Evolutionary conservation across 2,329 filamentous ascomycete genomes (phyloP).

Genomic region (Arthrobotrys pseudoclavata): DNA sequence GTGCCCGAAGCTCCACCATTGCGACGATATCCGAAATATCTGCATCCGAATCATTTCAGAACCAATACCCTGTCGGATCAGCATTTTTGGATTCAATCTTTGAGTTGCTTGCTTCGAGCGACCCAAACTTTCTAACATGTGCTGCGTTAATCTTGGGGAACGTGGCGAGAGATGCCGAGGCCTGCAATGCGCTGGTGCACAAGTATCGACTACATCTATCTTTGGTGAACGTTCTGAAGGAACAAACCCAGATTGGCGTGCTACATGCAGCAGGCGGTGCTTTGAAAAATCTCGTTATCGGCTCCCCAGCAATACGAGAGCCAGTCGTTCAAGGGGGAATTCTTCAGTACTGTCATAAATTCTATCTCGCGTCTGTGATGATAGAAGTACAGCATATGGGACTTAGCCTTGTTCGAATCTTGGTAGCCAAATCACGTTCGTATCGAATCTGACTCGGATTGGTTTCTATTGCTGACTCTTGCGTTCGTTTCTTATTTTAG

Average conservation of each 20-base stretch:
- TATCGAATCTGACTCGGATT: conserved; percentile 67
- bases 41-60: conserved; percentile 58
- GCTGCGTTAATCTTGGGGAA: conserved; percentile 69
- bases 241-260: conserved; percentile 66
- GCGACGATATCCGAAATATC: conserved; percentile 62
- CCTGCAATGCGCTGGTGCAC: conserved; percentile 67
- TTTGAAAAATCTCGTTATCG: conserved; percentile 69
- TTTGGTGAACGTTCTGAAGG: conserved; percentile 66
- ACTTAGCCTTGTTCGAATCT: conserved; percentile 66
- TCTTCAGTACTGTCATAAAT: conserved; percentile 42
- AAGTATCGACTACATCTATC: conserved; percentile 66
- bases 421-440: conserved; percentile 67
- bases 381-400: conserved; percentile 66
- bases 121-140: conserved; percentile 68
- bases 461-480: conserved; percentile 64
- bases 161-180: conserved; percentile 67
- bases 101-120: conserved; percentile 65
- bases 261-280: conserved; percentile 68
- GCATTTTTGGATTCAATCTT: conserved; percentile 65
- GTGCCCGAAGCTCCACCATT: conserved; percentile 58
- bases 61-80: conserved; percentile 66
- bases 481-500: conserved; percentile 61
- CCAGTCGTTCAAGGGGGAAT: conserved; percentile 26
- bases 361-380: conserved; percentile 66
- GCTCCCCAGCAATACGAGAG: conserved; percentile 22